These are phyloP conservation scores for Diplotaxis tenuifolia DNA, from an alignment of 345 rosid genomes.

Conservation along the genomic window DNA sequence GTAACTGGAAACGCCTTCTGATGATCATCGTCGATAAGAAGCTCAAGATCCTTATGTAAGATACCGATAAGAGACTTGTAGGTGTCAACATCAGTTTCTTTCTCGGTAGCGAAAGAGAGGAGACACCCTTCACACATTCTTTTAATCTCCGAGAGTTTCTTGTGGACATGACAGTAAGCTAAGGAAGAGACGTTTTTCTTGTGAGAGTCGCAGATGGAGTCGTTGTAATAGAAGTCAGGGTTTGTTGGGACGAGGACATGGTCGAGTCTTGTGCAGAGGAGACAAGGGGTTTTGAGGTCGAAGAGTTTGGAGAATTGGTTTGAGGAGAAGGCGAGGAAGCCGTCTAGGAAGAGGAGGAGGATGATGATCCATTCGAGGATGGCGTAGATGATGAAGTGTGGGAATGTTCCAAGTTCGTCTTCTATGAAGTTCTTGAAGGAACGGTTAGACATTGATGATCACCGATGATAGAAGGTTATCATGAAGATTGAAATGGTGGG, in stretches of 20 bases:
- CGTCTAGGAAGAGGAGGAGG: constrained; percentile 68
- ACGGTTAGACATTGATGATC: constrained; percentile 52
- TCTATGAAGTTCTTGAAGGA: constrained; percentile 66
- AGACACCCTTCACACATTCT: constrained; percentile 91
- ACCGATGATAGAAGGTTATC: constrained; percentile 18
- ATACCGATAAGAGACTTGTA: constrained; percentile 84
- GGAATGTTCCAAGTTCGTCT: constrained; percentile 69
- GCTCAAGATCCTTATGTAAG: constrained; percentile 73
- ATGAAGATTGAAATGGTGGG: constrained; percentile 15
- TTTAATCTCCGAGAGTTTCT: constrained; percentile 76
- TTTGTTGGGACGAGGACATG: constrained; percentile 51
- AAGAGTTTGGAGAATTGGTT: constrained; percentile 72
- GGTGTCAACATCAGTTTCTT: constrained; percentile 72
- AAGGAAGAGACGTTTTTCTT: constrained; percentile 76
- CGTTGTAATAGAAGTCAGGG: constrained; percentile 75
- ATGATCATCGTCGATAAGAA: constrained; percentile 63
- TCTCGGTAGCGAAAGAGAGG: constrained; percentile 82
- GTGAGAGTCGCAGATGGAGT: constrained; percentile 75
- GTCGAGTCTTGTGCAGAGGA: constrained; percentile 85
- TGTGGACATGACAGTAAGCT: constrained; percentile 86
- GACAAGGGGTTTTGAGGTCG: constrained; percentile 75
- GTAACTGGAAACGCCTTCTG: constrained; percentile 42
- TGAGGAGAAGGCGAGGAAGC: constrained; percentile 64
- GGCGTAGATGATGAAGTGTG: constrained; percentile 64
- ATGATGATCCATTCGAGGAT: constrained; percentile 86